A percentile compares a stretch with the other conserved stretches of the same genome.
Evolutionary conservation across 2,329 filamentous ascomycete genomes (phyloP).

Genomic region (Malbranchea zuffiana): DNA sequence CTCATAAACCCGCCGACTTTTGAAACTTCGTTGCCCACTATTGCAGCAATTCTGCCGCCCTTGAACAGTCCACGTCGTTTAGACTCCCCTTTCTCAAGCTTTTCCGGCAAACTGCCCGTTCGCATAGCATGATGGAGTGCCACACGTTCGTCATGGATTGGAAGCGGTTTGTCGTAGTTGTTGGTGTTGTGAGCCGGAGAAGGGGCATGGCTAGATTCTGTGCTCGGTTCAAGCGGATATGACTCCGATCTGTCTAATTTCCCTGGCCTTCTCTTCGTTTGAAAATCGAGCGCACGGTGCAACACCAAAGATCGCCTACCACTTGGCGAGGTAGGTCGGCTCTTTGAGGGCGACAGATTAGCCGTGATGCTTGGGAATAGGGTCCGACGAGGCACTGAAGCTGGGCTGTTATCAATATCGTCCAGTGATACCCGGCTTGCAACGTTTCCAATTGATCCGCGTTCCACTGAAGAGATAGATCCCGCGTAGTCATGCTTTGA

Average conservation of each 20-base stretch:
- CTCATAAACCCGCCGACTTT: slow-evolving; percentile 52
- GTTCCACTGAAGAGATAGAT: slow-evolving; percentile 9
- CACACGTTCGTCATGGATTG: too few relatives aligned
- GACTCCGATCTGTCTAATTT: too few relatives aligned
- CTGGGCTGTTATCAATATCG: too few relatives aligned
- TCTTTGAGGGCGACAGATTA: slow-evolving; percentile 53
- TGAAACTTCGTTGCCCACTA: slow-evolving; percentile 55
- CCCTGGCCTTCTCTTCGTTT: not conserved
- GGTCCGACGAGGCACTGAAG: too few relatives aligned
- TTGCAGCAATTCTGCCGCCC: slow-evolving; percentile 60
- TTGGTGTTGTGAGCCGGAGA: too few relatives aligned
- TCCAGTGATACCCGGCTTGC: too few relatives aligned
- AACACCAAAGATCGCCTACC: slow-evolving; percentile 12
- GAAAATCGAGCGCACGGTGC: slow-evolving; percentile 2
- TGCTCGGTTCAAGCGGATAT: too few relatives aligned
- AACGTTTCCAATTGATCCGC: slow-evolving; percentile 5
- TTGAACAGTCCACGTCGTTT: slow-evolving; percentile 67
- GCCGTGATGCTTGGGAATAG: slow-evolving; percentile 48
- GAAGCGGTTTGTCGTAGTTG: too few relatives aligned
- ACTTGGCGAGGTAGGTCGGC: slow-evolving; percentile 51
- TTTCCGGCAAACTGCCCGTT: not conserved
- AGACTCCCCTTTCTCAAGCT: slow-evolving; percentile 31
- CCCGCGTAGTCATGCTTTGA: slow-evolving; percentile 6
- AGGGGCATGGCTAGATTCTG: too few relatives aligned
- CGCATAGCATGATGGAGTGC: too few relatives aligned